A percentile compares a stretch with the other conserved stretches of the same genome.
These are phyloP conservation scores for Zygosaccharomyces bisporus DNA, from an alignment of 805 yeast genomes.

Conservation along the genomic window DNA sequence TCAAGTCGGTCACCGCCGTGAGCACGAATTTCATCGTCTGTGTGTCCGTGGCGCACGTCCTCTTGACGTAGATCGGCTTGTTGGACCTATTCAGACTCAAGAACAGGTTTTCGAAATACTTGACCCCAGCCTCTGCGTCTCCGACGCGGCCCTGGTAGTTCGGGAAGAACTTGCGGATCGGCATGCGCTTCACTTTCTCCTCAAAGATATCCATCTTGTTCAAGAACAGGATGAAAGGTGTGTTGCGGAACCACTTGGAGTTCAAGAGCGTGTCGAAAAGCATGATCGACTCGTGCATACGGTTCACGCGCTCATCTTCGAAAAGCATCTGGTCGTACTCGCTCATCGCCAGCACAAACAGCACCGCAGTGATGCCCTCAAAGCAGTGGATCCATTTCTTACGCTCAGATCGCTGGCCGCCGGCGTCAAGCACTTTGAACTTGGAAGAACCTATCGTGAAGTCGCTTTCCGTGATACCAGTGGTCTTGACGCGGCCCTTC, in stretches of 20 bases:
- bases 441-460: conserved; percentile 64
- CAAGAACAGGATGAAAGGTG: conserved; percentile 84
- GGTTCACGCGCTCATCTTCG: conserved; percentile 84
- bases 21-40: conserved; percentile 84
- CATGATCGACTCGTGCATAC: conserved; percentile 86
- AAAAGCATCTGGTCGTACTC: conserved; percentile 91
- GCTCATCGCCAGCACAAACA: conserved; percentile 83
- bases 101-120: conserved; percentile 68
- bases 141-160: conserved; percentile 65
- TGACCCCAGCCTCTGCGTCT: conserved; percentile 62
- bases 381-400: conserved; percentile 94
- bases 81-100: conserved; percentile 57
- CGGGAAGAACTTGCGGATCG: conserved; percentile 72
- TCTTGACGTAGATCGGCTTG: conserved; percentile 80
- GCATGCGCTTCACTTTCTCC: conserved; percentile 60
- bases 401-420: conserved; percentile 91
- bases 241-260: conserved; percentile 76
- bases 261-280: conserved; percentile 80
- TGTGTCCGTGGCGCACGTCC: conserved; percentile 95
- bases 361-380: conserved; percentile 80
- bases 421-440: conserved; percentile 87
- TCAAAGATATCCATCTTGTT: conserved; percentile 84
- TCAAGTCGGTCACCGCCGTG: conserved; percentile 88
- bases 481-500: conserved; percentile 88
- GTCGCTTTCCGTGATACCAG: conserved; percentile 87